Evolutionary conservation across 306 rosid genomes (phyloP).

Genomic region (Vigna mungo): DNA sequence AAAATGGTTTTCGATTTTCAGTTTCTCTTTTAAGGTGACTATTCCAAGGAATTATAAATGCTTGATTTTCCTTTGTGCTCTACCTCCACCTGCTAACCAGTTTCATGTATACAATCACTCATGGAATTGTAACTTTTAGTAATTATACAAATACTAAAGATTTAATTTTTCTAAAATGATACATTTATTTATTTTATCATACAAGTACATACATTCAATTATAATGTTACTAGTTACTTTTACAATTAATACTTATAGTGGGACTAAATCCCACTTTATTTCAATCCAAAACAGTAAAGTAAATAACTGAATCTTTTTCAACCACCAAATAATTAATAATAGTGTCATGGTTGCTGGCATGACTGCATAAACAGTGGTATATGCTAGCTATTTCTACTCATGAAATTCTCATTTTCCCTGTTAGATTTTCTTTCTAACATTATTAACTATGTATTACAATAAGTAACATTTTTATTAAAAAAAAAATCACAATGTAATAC

Average conservation of each 20-base stretch:
- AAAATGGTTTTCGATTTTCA: slow-evolving; percentile 11
- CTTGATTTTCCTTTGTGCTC: slow-evolving; percentile 30
- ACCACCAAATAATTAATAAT: neutral
- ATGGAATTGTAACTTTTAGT: slow-evolving; percentile 33
- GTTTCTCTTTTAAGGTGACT: slow-evolving; percentile 14
- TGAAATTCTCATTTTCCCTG: no score
- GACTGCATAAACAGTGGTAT: no score
- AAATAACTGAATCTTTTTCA: neutral
- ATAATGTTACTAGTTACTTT: neutral
- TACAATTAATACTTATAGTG: neutral
- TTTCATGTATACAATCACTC: slow-evolving; percentile 37
- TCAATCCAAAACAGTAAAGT: neutral
- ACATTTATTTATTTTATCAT: neutral
- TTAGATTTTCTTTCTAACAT: no score
- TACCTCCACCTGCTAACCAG: slow-evolving; percentile 37
- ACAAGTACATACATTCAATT: neutral
- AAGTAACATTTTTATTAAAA: no score
- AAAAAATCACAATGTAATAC: no score
- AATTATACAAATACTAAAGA: neutral
- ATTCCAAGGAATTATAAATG: slow-evolving; percentile 33
- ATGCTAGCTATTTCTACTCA: no score
- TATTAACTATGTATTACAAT: no score
- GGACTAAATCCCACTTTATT: neutral
- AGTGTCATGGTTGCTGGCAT: no score
- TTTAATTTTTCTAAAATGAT: neutral